Conservation (phyloP, 768 basidiomycete genomes). For the Vararia minispora region DNA sequence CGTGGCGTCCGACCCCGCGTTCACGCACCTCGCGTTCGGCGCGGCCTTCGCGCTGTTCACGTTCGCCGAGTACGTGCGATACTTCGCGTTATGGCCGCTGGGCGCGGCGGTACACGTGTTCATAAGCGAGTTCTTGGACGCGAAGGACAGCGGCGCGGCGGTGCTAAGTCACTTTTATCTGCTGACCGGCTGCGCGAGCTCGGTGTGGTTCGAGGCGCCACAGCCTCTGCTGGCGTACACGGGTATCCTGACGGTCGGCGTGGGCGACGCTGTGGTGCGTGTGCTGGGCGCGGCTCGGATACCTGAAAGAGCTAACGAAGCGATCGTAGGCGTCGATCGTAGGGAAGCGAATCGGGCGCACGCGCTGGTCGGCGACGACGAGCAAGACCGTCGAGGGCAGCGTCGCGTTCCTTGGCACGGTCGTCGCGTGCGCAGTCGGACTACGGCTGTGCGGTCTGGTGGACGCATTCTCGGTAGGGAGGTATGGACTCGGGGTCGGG, state of each 20-base stretch:
- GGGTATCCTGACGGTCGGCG: constrained; percentile 79
- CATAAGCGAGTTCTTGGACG: constrained; percentile 94
- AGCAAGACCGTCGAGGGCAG: constrained; percentile 91
- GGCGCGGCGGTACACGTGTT: constrained; percentile 90
- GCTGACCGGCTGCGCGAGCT: constrained; percentile 87
- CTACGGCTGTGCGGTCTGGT: constrained; percentile 61
- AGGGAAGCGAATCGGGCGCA: constrained; percentile 71
- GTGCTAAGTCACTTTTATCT: constrained; percentile 97
- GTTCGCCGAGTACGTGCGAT: constrained; percentile 95
- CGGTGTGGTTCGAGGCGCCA: constrained; percentile 90
- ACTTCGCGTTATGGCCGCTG: constrained; percentile 96
- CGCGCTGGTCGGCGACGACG: constrained; percentile 77
- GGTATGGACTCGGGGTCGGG: constrained; percentile 21
- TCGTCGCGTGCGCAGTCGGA: constrained; percentile 57
- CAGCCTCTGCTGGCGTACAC: constrained; percentile 56
- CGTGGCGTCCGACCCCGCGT: constrained; percentile 88
- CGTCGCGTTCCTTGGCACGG: constrained; percentile 63
- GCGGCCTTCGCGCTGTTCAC: constrained; percentile 91
- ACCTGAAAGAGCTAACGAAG: not conserved
- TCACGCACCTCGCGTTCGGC: constrained; percentile 90
- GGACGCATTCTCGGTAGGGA: constrained; percentile 68
- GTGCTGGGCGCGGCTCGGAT: not conserved
- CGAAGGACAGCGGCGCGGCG: constrained; percentile 90
- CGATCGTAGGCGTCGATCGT: constrained; percentile 76
- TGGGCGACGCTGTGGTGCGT: constrained; percentile 88